Percentiles rank a stretch among this genome's conserved stretches.
Conservation (phyloP, 345 rosid species). For the Arabidopsis suecica region DNA sequence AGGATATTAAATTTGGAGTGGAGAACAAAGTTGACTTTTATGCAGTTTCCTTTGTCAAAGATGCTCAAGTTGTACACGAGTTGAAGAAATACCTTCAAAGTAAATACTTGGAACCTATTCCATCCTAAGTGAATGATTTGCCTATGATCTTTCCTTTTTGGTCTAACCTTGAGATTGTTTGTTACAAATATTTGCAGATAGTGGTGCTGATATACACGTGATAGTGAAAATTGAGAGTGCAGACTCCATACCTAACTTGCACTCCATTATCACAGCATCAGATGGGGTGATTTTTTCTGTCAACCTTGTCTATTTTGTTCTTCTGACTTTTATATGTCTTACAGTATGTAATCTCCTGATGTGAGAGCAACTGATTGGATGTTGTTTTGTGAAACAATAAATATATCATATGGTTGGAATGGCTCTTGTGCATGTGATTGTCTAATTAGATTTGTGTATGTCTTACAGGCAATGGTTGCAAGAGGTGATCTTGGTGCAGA, state of each 20-base stretch:
- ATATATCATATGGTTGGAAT: neutral
- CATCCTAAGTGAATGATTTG: slow-evolving; percentile 22
- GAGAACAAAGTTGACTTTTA: slow-evolving; percentile 94
- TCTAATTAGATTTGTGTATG: slow-evolving; percentile 26
- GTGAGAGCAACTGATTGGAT: neutral
- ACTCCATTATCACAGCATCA: slow-evolving; percentile 96
- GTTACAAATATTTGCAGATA: slow-evolving; percentile 46
- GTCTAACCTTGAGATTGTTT: slow-evolving; percentile 13
- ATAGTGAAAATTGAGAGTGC: slow-evolving; percentile 96
- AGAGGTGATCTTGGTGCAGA: slow-evolving; percentile 99
- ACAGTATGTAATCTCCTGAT: neutral
- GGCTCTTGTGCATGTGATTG: slow-evolving; percentile 18
- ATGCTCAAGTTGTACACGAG: slow-evolving; percentile 98
- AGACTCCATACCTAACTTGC: slow-evolving; percentile 92
- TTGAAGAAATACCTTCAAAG: slow-evolving; percentile 89
- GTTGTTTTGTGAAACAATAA: neutral
- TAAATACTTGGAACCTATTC: slow-evolving; percentile 29
- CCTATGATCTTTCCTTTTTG: slow-evolving; percentile 3
- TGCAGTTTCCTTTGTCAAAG: slow-evolving; percentile 98
- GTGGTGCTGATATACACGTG: slow-evolving; percentile 88
- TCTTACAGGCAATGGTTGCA: slow-evolving; percentile 94
- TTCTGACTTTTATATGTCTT: neutral
- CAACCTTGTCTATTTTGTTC: slow-evolving; percentile 11
- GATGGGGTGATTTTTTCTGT: slow-evolving; percentile 75
- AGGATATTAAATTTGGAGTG: slow-evolving; percentile 97